Evolutionary conservation across 1,139 yeast genomes (phyloP), one percentile per base, ranked within the genome.

Genomic region (Pneumocystis sp.): DNA sequence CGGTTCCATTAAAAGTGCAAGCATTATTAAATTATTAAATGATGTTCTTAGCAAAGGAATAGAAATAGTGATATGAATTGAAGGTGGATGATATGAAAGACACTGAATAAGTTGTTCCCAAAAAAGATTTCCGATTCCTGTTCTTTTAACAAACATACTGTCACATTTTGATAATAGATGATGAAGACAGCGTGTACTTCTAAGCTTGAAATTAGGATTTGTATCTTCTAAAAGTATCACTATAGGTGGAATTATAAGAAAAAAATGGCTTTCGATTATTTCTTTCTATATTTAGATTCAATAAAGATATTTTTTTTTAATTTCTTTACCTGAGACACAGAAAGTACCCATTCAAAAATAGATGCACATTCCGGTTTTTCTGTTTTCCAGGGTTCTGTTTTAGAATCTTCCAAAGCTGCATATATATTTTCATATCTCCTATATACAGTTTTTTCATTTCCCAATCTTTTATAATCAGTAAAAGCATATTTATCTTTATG

Each of bases 291-390:
- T 59, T 42, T 59, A 42, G 3, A 29, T 21, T 15, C 12, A 21
- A 59, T 3, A 25, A 25, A 4, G 1, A 21, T 25, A 25, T 25
- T 59, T 39, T 7, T 12, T 3, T 19, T 25, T 59, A 1, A 8
- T 1, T n/a, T 42, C 5, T n/a, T 39, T 59, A 31, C 61, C 40
- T 39, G 39, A 6, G 31, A 59, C 21, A 39, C 31, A 21, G 19
- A 42, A 39, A 59, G 31, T 39, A 10, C 31, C 61, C 61, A 59
- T 59, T 59, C 61, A 59, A 59, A 40, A 59, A 59, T 59, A 25
- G 61, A 39, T 12, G 31, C 31, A 8, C 57, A 50, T 50, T 50
- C 57, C 12, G 25, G 6, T 25, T 29, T 25, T 25, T 50, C 57
- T 50, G 57, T 25, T 25, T 50, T 50, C 57, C 57, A 50, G 3